These are phyloP conservation scores for Caloboletus firmus DNA, from an alignment of 1,284 basidiomycete species.

Conservation along the genomic window DNA sequence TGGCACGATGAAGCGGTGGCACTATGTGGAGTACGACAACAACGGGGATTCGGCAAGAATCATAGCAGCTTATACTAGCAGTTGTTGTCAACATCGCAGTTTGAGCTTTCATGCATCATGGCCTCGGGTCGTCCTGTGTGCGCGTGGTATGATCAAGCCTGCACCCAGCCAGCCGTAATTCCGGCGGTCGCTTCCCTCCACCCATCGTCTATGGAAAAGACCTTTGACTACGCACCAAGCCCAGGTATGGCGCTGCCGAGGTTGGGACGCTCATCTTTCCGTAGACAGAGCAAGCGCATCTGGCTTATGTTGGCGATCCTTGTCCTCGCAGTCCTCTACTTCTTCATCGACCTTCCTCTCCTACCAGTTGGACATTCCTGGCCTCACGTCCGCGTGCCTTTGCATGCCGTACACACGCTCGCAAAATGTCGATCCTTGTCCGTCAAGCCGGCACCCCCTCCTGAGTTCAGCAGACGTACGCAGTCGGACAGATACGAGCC, in stretches of 20 bases:
- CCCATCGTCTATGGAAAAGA: constrained; percentile 14
- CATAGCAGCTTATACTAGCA: too few species aligned
- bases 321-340: constrained; percentile 18
- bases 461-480: constrained; percentile 51
- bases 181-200: background rate
- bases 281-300: constrained; percentile 8
- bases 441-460: constrained; percentile 48
- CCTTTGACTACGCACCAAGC: background rate
- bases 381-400: constrained; percentile 17
- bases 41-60: background rate
- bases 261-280: constrained; percentile 1
- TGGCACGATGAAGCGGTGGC: background rate
- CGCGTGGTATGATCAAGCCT: background rate
- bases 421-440: constrained; percentile 28
- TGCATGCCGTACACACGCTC: constrained; percentile 19
- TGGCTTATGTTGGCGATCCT: constrained; percentile 19
- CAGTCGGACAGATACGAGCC: constrained; percentile 67
- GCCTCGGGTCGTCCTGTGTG: background rate
- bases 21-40: background rate
- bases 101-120: too few species aligned
- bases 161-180: background rate
- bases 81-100: too few species aligned
- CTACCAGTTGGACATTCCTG: background rate
- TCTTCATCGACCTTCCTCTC: constrained; percentile 12
- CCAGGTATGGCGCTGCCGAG: background rate